Conservation (phyloP, 192 early-diverging fungal genomes). For the Cetraspora pellucida region DNA sequence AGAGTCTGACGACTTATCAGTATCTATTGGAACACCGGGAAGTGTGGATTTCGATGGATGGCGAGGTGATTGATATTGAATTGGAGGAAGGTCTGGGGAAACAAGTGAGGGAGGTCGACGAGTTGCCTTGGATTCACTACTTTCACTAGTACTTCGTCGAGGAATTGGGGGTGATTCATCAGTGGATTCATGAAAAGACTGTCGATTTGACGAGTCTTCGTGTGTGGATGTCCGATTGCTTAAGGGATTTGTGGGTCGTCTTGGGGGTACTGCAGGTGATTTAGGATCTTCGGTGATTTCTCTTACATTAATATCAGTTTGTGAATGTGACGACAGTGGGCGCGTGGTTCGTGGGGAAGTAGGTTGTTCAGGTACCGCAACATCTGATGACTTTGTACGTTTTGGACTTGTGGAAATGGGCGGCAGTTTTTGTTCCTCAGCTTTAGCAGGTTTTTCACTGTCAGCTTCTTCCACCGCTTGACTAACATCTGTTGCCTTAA, state of each 20-base stretch:
- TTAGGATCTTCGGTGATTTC: background rate
- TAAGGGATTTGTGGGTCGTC: background rate
- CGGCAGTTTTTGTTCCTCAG: background rate
- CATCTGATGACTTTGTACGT: too few relatives aligned
- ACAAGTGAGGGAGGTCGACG: background rate
- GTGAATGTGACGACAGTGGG: too few relatives aligned
- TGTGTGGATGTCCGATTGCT: too few relatives aligned
- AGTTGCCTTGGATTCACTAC: background rate
- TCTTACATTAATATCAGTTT: too few relatives aligned
- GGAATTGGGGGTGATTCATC: too few relatives aligned
- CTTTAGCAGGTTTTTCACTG: background rate
- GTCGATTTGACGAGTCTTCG: too few relatives aligned
- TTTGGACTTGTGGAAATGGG: conserved; percentile 2
- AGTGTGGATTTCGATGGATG: too few relatives aligned
- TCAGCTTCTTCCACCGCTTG: background rate
- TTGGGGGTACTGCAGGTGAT: background rate
- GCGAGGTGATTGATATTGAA: background rate
- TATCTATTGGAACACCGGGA: too few relatives aligned
- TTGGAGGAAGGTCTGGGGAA: conserved; percentile 4
- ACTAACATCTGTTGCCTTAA: conserved; percentile 36
- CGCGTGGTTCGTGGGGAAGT: background rate
- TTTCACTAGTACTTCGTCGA: conserved; percentile 4
- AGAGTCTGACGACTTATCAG: too few relatives aligned
- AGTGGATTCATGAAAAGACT: background rate
- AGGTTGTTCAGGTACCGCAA: background rate